Base-by-base conservation (phyloP, 306 rosid species). In the Glycine soja region DNA sequence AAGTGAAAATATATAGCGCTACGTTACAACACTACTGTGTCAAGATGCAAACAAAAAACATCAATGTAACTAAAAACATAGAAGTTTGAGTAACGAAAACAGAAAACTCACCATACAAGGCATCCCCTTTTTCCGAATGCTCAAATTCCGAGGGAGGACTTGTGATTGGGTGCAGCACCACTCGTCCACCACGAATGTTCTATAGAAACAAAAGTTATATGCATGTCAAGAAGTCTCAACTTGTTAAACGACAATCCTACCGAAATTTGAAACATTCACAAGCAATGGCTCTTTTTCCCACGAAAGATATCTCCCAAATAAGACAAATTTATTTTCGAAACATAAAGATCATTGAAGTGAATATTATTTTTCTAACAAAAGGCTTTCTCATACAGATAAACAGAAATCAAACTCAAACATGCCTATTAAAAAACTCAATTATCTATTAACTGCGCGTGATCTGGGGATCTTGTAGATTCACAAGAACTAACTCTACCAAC, bases 101-200 rank as follows among this genome's bases (percentile, higher is more conserved):
- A 75, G 54, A 11, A 61, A 16, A 74, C 92, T 82, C 70, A 89
- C 92, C 92, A 65, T 85, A 74, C 87, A 89, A 82, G 5, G 88
- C 92, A 85, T 89, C 92, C 19, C 97, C 95, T 80, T 89, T 92
- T 30, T 90, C 90, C 2, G 3, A 67, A 84, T 90, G 91, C 24
- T 75, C 90, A 65, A 86, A 92, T 30, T 90, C 91, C 8, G 92
- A 82, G 12, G 84, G 87, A 12, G 92, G 92, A 19, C 72, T 64
- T 40, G 70, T 53, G 65, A 87, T 87, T 2, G 88, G 83, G 66
- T 89, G 78, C 18, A 89, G 84, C 69, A 50, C 51, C 48, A 87
- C 92, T 46, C 84, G 32, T 74, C 92, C 92, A 56, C 92, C 92
- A 15, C 92, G 92, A 69, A 77, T 52, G 76, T 89, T 89, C 92